phyloP scores from a whole-genome alignment of 2,329 filamentous ascomycete species.

The Bipolaris bicolor region DNA sequence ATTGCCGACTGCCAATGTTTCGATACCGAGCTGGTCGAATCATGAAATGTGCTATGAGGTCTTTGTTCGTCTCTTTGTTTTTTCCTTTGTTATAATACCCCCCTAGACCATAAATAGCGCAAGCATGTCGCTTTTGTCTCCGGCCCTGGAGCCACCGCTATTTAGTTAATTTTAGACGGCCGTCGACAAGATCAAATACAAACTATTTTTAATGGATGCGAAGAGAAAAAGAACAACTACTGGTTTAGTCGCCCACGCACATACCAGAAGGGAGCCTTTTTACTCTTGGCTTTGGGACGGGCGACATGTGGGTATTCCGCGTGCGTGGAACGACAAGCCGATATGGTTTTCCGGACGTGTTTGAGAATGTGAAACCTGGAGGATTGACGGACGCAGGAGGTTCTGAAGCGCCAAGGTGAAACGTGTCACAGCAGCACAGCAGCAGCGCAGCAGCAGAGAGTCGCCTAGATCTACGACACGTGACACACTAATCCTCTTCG shows the following conservation, averaged over 20 bases:
- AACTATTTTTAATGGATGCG: conserved; percentile 3
- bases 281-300: background rate
- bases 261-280: background rate
- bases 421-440: conserved; percentile 8
- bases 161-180: conserved; percentile 9
- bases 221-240: background rate
- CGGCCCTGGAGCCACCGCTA: background rate
- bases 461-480: conserved; percentile 14
- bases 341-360: conserved; percentile 18
- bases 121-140: background rate
- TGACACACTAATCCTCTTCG: conserved; percentile 17
- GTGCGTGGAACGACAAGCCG: background rate
- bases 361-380: conserved; percentile 20
- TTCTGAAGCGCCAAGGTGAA: conserved; percentile 28
- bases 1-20: conserved; percentile 40
- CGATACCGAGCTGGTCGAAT: conserved; percentile 23
- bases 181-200: background rate
- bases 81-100: conserved; percentile 12
- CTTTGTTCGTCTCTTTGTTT: background rate
- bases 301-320: too few relatives aligned
- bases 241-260: background rate
- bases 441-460: background rate
- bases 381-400: conserved; percentile 14
- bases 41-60: background rate
- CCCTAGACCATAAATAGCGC: conserved; percentile 8